Evolutionary conservation across 306 rosid genomes (phyloP), one percentile per base, ranked within the genome.

Genomic region (Echinosophora koreensis): DNA sequence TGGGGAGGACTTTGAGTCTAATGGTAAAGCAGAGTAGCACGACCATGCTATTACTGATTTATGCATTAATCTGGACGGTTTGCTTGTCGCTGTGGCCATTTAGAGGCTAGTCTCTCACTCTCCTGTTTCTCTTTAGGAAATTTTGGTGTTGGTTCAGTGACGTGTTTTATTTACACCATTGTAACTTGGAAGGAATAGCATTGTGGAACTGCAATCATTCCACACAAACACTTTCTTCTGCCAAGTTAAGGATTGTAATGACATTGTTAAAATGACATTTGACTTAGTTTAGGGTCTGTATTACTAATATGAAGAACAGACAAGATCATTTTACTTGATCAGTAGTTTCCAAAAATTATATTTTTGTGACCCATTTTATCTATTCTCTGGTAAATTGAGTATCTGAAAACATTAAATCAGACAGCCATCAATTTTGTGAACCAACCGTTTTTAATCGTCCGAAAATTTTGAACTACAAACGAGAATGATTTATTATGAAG

Each of bases 141-240:
- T 56, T 62, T 34, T 70, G 63, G 18, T 63, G 47, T 77, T 79
- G 41, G 66, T 67, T 78, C 54, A 4, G 22, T 22, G 0, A 22
- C 22, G 22, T 22, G 22, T 76, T 80, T 42, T 44, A 28, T 73
- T 83, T 52, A 75, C 65, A 38, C 46, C 13, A 38, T 30, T 85
- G 85, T 66, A 94, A 97, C 85, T 88, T 94, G 86, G 93, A 84
- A 81, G 98, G 97, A 78, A 84, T 94, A 83, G 62, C 85, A 66
- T 64, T 94, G 59, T 75, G 90, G 83, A 89, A 81, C 57, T 90
- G 92, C 70, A 80, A 89, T 86, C 71, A 81, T 72, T 85, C 93
- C 37, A 30, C 90, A 8, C 82, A 62, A 82, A 82, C 86, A 28
- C 89, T 92, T 59, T 80, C 88, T 56, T 80, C 82, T 70, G 78